Evolutionary conservation across 768 basidiomycete species (phyloP), one percentile per base, ranked within the genome.

Genomic region (Pulveroboletus sp.): DNA sequence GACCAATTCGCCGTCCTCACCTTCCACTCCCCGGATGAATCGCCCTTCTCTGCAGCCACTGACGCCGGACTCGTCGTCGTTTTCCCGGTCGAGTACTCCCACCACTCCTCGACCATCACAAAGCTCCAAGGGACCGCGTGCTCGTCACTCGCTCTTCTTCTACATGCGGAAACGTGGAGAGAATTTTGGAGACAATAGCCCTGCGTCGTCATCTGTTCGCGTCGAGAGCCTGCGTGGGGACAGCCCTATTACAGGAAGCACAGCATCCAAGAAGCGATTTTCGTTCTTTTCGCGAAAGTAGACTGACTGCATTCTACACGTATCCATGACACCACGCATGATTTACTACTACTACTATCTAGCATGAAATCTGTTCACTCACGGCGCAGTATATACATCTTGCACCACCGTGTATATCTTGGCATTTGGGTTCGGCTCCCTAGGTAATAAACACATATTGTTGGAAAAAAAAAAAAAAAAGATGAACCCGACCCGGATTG

Each of bases 401-500:
- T 18, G n/a, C n/a, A n/a, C 27, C n/a, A 40, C n/a, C 30, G 43
- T 49, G 40, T 47, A 57, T 38, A 57, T 21, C 40, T 32, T 38
- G 27, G 18, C 8, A 33, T 46, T 39, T 37, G 32, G 11, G 24
- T 47, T 39, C 32, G 26, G 47, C 3, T 28, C n/a, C 8, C 15
- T 26, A 6, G 24, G 26, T 33, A 28, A 24, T 33, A 11, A 32
- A n/a, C n/a, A n/a, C n/a, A n/a, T n/a, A 21, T 21, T 21, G 21
- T 21, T 3, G 21, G 14, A 42, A n/a, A 3, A 6, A 31, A 28
- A 4, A 8, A 3, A 17, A 42, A n/a, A 3, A 6, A 31, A 28
- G 2, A 8, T 71, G 68, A 71, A 67, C 71, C 70, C 69, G 59
- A 72, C 71, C 70, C 70, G 72, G 66, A 65, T 72, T 69, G 72